A percentile compares a stretch with the other conserved stretches of the same genome.
These are phyloP conservation scores for Croton laevigatus DNA, from an alignment of 441 rosid genomes.

Conservation along the genomic window DNA sequence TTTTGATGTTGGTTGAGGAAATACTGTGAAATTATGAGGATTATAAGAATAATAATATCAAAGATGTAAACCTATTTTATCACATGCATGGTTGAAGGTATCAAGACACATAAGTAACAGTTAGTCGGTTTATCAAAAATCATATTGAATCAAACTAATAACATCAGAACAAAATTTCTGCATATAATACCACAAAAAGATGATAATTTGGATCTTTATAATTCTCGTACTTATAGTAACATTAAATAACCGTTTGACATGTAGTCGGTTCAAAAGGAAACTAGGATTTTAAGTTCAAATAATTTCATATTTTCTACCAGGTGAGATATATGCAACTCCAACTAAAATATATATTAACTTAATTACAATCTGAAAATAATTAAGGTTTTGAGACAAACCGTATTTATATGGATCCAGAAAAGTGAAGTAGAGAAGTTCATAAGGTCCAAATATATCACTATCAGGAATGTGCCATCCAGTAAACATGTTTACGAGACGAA, in stretches of 20 bases:
- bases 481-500: constrained; percentile 54
- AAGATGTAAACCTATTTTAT: constrained; percentile 5
- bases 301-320: not conserved
- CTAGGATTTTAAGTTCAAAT: not conserved
- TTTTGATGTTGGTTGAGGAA: constrained; percentile 21
- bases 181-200: not conserved
- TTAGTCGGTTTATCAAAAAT: not conserved
- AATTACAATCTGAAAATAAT: not conserved
- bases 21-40: constrained; percentile 36
- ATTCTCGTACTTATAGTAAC: not conserved
- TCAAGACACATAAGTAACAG: not conserved
- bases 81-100: not conserved
- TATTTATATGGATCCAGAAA: constrained; percentile 54
- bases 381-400: constrained; percentile 51
- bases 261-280: not conserved
- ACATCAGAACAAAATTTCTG: not conserved
- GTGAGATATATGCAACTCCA: not conserved
- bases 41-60: constrained; percentile 12
- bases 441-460: constrained; percentile 81
- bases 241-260: not conserved
- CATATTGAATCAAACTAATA: not conserved
- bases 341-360: not conserved
- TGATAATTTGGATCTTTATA: not conserved
- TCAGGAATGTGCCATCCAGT: constrained; percentile 73
- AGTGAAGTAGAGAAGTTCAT: constrained; percentile 73